phyloP scores from a whole-genome alignment of 495 filamentous ascomycete genomes.

The Penicilliopsis zonata region DNA sequence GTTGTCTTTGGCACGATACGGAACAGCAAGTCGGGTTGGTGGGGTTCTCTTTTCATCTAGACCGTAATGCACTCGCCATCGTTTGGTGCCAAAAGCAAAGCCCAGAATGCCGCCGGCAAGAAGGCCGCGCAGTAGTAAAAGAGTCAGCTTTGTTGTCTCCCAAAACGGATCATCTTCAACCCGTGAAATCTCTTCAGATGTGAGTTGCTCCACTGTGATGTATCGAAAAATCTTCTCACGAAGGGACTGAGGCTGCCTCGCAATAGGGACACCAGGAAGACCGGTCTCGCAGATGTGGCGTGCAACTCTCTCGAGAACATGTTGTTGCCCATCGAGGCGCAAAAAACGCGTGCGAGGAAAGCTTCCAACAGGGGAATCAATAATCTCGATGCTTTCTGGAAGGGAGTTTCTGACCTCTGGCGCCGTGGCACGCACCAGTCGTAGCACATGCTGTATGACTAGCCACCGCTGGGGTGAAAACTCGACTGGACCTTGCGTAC shows the following conservation, averaged over 20 bases:
- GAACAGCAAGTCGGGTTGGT: constrained; percentile 47
- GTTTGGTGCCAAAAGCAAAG: constrained; percentile 44
- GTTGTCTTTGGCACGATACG: constrained; percentile 58
- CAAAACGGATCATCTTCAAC: constrained; percentile 26
- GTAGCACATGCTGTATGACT: constrained; percentile 42
- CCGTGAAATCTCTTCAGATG: constrained; percentile 12
- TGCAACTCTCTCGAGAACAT: constrained; percentile 4
- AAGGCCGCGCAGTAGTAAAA: constrained; percentile 50
- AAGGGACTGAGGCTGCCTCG: constrained; percentile 17
- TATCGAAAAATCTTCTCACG: constrained; percentile 30
- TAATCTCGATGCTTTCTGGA: constrained; percentile 22
- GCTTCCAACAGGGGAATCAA: constrained; percentile 2
- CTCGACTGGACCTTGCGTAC: constrained; percentile 41
- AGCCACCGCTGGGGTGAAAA: constrained; percentile 47
- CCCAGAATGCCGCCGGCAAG: constrained; percentile 42
- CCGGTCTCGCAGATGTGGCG: constrained; percentile 9
- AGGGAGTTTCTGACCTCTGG: constrained; percentile 7
- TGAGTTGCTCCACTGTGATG: constrained; percentile 21
- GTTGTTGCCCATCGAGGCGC: constrained; percentile 2
- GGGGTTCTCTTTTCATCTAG: constrained; percentile 25
- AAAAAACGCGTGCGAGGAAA: constrained; percentile 15
- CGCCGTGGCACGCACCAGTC: constrained; percentile 22
- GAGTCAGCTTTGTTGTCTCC: constrained; percentile 17
- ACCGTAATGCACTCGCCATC: constrained; percentile 44
- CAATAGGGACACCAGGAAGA: constrained; percentile 6